Evolutionary conservation across 345 rosid species (phyloP), one percentile per base, ranked within the genome.

Genomic region (Populus alba): DNA sequence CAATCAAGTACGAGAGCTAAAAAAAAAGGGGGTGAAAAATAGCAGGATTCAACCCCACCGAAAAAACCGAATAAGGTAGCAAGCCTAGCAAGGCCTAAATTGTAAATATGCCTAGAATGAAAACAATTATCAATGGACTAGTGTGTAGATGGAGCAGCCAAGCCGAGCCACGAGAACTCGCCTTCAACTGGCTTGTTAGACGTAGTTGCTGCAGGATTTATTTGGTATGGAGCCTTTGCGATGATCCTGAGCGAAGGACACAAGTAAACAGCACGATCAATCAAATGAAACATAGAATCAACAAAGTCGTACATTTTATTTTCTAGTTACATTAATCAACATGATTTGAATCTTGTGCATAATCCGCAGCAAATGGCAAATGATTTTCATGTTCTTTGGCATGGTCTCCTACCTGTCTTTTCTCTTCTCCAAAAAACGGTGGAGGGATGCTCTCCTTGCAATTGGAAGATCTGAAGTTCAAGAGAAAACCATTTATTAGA

Each of bases 401-500:
- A 31, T 6, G 16, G 31, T 66, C 33, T 17, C 41, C 59, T 91
- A 93, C 98, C 97, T 89, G 43, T 95, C 97, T 84, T 95, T 95
- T 76, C 99, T 89, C 91, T 92, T 95, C 84, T 87, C 97, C 73
- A 95, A 49, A 90, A 95, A 95, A 73, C 99, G 89, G 80, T 92
- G 99, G 20, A 95, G 98, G 35, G 99, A 95, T 74, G 94, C 96
- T 83, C 92, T 85, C 89, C 97, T 86, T n/a, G 96, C 96, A 68
- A 95, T 89, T 51, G 99, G 99, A 25, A 95, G 87, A 83, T 91
- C 98, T 93, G 90, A 69, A 81, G 65, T 72, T 55, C 20, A n/a
- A 25, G 66, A 75, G 15, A 57, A 63, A 59, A 12, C 4, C 31
- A 5, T 68, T 57, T 6, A 38, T 78, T 29, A 81, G 68, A 62